phyloP scores from a whole-genome alignment of 2,329 filamentous ascomycete genomes.

The Fusarium keratoplasticum region DNA sequence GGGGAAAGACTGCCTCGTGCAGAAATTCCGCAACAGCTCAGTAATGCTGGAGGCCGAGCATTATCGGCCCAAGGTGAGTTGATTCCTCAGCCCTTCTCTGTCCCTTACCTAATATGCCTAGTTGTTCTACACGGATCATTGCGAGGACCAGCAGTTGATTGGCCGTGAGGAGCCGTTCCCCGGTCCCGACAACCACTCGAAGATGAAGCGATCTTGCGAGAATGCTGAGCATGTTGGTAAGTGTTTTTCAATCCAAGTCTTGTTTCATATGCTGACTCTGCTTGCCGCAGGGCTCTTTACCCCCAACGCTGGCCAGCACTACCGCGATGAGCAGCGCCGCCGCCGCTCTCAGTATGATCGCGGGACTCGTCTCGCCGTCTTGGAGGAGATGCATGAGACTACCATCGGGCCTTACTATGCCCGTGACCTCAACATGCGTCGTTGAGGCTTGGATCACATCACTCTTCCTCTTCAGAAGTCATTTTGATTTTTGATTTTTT shows the following conservation, averaged over 20 bases:
- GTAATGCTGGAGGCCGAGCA: constrained; percentile 89
- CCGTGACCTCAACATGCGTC: constrained; percentile 19
- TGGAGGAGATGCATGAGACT: constrained; percentile 69
- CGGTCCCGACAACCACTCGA: constrained; percentile 83
- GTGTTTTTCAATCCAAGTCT: constrained; percentile 46
- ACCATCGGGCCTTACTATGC: constrained; percentile 55
- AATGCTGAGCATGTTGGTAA: constrained; percentile 86
- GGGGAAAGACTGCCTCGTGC: constrained; percentile 88
- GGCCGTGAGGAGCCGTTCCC: constrained; percentile 83
- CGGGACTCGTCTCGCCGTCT: constrained; percentile 77
- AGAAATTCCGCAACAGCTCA: constrained; percentile 96
- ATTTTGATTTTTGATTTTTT: constrained; percentile 36
- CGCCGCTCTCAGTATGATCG: constrained; percentile 84
- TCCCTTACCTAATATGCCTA: constrained; percentile 38
- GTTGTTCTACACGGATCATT: constrained; percentile 66
- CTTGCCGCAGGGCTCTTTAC: constrained; percentile 76
- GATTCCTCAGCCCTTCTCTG: too few species aligned
- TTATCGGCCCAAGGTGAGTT: constrained; percentile 82
- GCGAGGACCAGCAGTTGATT: constrained; percentile 62
- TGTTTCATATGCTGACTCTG: not conserved
- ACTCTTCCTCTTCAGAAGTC: constrained; percentile 12
- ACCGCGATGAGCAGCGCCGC: constrained; percentile 80
- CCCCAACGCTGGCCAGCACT: constrained; percentile 79
- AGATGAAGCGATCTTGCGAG: constrained; percentile 88
- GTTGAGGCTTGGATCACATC: constrained; percentile 10